These are phyloP conservation scores for Populus euphratica DNA, from an alignment of 345 rosid species.

Conservation along the genomic window DNA sequence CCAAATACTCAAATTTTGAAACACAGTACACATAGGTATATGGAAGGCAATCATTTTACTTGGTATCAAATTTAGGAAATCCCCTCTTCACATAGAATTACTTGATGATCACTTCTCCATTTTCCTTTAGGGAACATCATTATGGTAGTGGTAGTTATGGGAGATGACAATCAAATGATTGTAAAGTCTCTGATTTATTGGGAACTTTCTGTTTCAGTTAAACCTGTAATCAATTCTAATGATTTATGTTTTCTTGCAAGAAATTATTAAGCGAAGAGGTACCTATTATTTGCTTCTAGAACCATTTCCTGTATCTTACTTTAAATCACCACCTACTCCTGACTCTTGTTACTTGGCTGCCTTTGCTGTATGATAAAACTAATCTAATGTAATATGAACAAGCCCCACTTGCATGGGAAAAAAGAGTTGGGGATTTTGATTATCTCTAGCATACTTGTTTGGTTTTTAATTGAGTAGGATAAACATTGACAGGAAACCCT, in stretches of 20 bases:
- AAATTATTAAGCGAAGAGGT: background rate
- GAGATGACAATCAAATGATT: background rate
- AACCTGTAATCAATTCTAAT: background rate
- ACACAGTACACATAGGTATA: background rate
- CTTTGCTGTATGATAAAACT: background rate
- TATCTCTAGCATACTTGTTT: background rate
- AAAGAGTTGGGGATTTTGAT: background rate
- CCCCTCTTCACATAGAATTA: too few relatives aligned
- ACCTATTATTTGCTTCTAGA: background rate
- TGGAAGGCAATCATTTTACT: background rate
- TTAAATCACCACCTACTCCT: background rate
- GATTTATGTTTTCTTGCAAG: background rate
- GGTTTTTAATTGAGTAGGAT: background rate
- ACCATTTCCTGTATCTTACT: background rate
- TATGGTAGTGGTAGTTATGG: background rate
- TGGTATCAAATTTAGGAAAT: background rate
- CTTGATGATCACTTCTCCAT: background rate
- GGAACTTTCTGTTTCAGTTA: background rate
- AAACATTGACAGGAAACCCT: background rate
- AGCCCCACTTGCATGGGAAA: too few relatives aligned
- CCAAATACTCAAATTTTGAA: background rate
- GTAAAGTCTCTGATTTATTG: background rate
- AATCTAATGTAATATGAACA: background rate
- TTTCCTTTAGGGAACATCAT: background rate
- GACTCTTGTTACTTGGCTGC: background rate